A percentile compares a stretch with the other conserved stretches of the same genome.
These are phyloP conservation scores for Hyaloscypha bicolor DNA, from an alignment of 495 filamentous ascomycete species.

Conservation along the genomic window DNA sequence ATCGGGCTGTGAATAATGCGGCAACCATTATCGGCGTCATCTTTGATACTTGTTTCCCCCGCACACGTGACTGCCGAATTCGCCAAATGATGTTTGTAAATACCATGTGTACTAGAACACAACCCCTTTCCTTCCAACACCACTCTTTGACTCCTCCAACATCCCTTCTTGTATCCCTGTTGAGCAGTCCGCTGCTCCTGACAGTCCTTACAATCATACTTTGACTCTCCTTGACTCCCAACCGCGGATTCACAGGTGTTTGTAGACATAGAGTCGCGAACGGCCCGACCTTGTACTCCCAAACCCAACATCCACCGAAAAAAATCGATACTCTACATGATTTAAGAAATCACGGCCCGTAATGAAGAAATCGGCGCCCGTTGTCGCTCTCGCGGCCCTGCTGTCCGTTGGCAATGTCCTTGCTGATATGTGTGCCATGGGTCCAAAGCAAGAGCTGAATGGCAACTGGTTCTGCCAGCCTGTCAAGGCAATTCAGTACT, in stretches of 20 bases:
- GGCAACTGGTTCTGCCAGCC: slow-evolving; percentile 60
- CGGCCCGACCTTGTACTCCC: background rate
- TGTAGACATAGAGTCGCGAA: background rate
- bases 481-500: slow-evolving; percentile 62
- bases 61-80: background rate
- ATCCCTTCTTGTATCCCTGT: background rate
- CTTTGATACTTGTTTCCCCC: background rate
- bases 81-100: background rate
- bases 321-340: background rate
- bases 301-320: background rate
- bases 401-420: background rate
- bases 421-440: slow-evolving; percentile 28
- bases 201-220: background rate
- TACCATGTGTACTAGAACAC: background rate
- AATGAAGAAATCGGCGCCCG: background rate
- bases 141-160: background rate
- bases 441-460: slow-evolving; percentile 28
- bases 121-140: background rate
- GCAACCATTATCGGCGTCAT: background rate
- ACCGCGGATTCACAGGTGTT: background rate
- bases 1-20: background rate
- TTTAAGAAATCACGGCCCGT: background rate
- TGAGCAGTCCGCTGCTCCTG: background rate
- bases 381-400: background rate
- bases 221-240: background rate